Evolutionary conservation across 768 basidiomycete species (phyloP), one percentile per base, ranked within the genome.

Genomic region (Sarcodon aspratus): DNA sequence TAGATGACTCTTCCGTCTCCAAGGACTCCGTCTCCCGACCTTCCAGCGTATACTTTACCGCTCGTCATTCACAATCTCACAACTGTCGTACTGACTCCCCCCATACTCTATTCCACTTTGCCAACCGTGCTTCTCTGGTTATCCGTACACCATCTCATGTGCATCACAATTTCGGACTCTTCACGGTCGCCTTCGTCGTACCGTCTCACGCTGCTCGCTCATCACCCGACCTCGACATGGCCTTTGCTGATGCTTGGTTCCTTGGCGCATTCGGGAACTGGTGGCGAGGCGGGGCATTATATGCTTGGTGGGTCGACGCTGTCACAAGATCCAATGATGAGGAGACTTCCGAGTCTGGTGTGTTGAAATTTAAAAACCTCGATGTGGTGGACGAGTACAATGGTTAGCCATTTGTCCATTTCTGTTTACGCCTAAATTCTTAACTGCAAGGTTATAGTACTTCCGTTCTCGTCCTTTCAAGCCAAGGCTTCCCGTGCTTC

Each of bases 81-180:
- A 27, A 27, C 27, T 47, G 45, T 33, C 46, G 46, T 52, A 53
- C 10, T 37, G 56, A 60, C 52, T 51, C 55, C 33, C 50, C 53
- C 44, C 58, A 68, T 45, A 70, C 74, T 33, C 70, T 79, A 35
- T 83, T 90, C 59, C 87, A 87, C 64, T 99, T 99, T 63, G 80
- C 87, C 46, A 95, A 88, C 67, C 86, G 91, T 56, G 91, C 94
- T 54, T 83, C 91, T 32, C 80, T 99, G 51, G 88, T 90, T 3
- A 76, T 99, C 43, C 85, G 90, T 50, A 99, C 95, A 3, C 93
- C 94, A 13, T 81, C 84, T 61, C 89, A 83, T 63, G 78, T 85
- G 56, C 89, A 93, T 63, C 84, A 86, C 56, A 85, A 78, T 57
- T 88, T 93, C 61, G 85, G 80, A 40, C 69, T 98, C 54, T 88